A percentile compares a stretch with the other conserved stretches of the same genome.
phyloP scores from a whole-genome alignment of 1,284 basidiomycete genomes.

The Rhizoctonia solani region DNA sequence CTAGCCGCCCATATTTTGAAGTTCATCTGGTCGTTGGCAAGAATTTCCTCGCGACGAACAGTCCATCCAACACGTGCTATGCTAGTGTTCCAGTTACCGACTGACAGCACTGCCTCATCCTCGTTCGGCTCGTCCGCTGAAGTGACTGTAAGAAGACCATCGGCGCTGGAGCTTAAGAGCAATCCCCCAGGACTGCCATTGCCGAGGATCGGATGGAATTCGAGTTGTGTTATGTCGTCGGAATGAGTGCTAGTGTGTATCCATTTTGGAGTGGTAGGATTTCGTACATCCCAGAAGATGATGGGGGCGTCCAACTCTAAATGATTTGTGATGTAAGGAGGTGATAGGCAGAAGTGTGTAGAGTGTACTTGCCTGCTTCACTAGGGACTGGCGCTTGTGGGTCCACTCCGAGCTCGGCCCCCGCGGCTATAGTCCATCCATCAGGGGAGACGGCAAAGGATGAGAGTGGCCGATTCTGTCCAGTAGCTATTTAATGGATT shows the following conservation, averaged over 20 bases:
- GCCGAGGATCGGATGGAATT: conserved; percentile 53
- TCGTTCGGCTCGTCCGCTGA: conserved; percentile 70
- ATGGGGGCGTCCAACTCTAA: conserved; percentile 32
- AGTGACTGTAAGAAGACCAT: conserved; percentile 69
- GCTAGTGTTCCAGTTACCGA: conserved; percentile 76
- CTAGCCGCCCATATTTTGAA: conserved; percentile 67
- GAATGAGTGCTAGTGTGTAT: conserved; percentile 70
- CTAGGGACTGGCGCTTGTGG: conserved; percentile 54
- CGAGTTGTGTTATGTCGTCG: conserved; percentile 72
- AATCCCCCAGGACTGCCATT: conserved; percentile 43
- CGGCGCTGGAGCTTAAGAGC: conserved; percentile 70
- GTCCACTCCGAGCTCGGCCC: conserved; percentile 68
- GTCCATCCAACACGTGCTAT: conserved; percentile 73
- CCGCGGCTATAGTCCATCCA: conserved; percentile 68
- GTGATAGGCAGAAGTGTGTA: not conserved
- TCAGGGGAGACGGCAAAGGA: conserved; percentile 70
- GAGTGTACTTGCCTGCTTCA: conserved; percentile 19
- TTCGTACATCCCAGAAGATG: conserved; percentile 57
- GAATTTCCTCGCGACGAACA: conserved; percentile 36
- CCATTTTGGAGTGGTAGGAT: conserved; percentile 54
- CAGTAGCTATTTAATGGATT: conserved; percentile 32
- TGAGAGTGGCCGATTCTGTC: conserved; percentile 48
- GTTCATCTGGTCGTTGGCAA: conserved; percentile 10
- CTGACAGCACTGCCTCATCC: conserved; percentile 69
- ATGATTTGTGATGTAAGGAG: not conserved